phyloP scores from a whole-genome alignment of 2,329 filamentous ascomycete genomes.

The Passalora sequoiae region DNA sequence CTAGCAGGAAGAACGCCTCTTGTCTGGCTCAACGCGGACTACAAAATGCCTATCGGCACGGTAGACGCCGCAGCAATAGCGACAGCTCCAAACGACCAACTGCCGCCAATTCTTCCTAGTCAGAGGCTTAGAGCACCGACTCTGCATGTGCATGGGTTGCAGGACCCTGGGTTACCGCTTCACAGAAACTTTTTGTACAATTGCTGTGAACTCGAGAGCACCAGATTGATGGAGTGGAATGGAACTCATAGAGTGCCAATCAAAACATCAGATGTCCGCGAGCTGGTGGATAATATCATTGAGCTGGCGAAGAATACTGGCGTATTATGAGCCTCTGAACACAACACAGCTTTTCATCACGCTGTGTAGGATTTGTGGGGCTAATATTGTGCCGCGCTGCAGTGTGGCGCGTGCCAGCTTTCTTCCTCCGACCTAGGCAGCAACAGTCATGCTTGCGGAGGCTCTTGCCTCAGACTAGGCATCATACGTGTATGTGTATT shows the following conservation, averaged over 20 bases:
- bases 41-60: conserved; percentile 20
- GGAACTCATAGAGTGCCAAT: conserved; percentile 63
- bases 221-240: conserved; percentile 61
- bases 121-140: conserved; percentile 49
- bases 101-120: conserved; percentile 22
- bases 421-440: no score
- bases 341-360: background rate
- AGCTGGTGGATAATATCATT: background rate
- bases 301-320: background rate
- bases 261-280: conserved; percentile 48
- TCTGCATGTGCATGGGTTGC: conserved; percentile 59
- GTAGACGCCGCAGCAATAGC: conserved; percentile 9
- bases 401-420: no score
- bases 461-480: background rate
- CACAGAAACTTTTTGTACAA: conserved; percentile 50
- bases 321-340: background rate
- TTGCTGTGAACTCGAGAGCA: conserved; percentile 52
- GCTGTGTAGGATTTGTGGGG: background rate
- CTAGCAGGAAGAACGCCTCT: conserved; percentile 11
- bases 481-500: background rate
- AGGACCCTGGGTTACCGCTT: conserved; percentile 52
- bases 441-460: no score
- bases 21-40: conserved; percentile 17
- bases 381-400: no score
- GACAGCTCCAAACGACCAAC: conserved; percentile 5